Evolutionary conservation across 2,329 filamentous ascomycete genomes (phyloP).

Genomic region (Sphaceloma murrayae): DNA sequence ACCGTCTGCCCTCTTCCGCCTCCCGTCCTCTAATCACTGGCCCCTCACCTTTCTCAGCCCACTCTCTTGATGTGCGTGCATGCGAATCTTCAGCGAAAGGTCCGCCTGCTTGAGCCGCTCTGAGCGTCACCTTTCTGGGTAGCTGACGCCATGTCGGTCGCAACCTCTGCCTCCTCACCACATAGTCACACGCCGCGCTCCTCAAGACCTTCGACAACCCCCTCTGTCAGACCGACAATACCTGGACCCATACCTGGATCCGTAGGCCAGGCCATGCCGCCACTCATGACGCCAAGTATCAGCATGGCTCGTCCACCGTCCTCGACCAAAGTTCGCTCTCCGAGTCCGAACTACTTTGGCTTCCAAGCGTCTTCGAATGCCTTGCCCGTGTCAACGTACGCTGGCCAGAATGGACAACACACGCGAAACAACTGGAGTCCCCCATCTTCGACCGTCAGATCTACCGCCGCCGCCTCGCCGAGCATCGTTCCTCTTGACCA

Average conservation of each 20-base stretch:
- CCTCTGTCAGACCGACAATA: conserved; percentile 15
- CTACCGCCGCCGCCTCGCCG: conserved; percentile 58
- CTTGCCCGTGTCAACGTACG: conserved; percentile 41
- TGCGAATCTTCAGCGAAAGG: neutral
- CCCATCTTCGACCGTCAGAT: conserved; percentile 59
- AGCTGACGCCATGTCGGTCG: conserved; percentile 16
- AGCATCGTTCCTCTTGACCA: conserved; percentile 61
- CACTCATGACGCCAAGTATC: conserved; percentile 23
- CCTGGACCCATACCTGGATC: conserved; percentile 21
- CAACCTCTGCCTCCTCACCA: conserved; percentile 14
- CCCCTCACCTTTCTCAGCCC: neutral
- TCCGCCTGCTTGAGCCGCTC: neutral
- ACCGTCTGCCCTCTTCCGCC: neutral
- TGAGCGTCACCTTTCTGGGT: neutral
- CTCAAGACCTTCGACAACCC: conserved; percentile 14
- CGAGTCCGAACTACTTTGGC: conserved; percentile 82
- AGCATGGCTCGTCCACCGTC: conserved; percentile 20
- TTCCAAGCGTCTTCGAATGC: conserved; percentile 55
- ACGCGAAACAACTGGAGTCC: conserved; percentile 67
- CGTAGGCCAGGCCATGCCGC: conserved; percentile 24
- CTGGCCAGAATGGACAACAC: conserved; percentile 42
- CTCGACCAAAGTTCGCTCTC: conserved; percentile 26
- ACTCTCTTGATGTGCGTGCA: neutral
- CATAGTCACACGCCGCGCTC: conserved; percentile 1
- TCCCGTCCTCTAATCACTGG: too few species aligned